Percentiles rank a stretch among this genome's conserved stretches.
phyloP scores from a whole-genome alignment of 306 rosid genomes.

The Morella rubra region DNA sequence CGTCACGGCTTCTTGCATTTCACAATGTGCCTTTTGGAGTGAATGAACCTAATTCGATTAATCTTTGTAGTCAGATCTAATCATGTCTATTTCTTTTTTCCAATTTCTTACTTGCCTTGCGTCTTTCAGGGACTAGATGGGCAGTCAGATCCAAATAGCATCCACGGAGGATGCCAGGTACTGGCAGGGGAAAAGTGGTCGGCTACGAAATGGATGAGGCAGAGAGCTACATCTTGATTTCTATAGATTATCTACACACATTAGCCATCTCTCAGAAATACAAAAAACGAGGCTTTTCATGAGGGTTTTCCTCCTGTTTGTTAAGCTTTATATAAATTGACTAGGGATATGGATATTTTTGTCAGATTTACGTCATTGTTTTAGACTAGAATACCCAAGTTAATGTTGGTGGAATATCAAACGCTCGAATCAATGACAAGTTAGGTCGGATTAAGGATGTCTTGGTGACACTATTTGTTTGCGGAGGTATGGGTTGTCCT shows the following conservation, averaged over 20 bases:
- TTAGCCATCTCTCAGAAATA: background rate
- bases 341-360: background rate
- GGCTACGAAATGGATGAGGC: conserved; percentile 72
- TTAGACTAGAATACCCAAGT: background rate
- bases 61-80: background rate
- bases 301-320: background rate
- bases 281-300: background rate
- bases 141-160: conserved; percentile 49
- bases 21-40: background rate
- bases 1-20: no score
- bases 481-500: no score
- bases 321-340: background rate
- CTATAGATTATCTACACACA: no score
- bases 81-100: no score
- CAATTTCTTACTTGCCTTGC: background rate
- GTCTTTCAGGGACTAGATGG: conserved; percentile 50
- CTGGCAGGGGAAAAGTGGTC: conserved; percentile 60
- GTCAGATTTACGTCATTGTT: background rate
- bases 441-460: background rate
- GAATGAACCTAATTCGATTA: background rate
- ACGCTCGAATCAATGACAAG: background rate
- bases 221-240: conserved; percentile 32
- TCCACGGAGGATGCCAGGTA: conserved; percentile 62
- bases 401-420: background rate
- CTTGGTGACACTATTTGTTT: background rate